Percentiles rank a stretch among this genome's conserved stretches.
Conservation (phyloP, 169 alveolate genomes). For the Theileria orientalis region DNA sequence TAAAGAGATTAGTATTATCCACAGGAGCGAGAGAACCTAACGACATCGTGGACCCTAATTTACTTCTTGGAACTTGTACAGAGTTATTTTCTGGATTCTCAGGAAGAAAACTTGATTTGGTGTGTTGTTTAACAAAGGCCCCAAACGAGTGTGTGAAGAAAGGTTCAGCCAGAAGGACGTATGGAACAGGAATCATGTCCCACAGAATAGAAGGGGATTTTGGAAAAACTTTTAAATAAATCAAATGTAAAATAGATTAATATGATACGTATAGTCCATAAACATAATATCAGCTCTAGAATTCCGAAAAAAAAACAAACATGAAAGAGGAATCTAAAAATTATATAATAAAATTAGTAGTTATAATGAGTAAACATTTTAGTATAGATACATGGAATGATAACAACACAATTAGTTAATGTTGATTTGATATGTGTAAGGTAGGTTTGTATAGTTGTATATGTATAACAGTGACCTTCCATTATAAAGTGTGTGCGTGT, state of each 20-base stretch:
- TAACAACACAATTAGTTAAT: no score
- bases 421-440: no score
- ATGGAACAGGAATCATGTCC: slow-evolving; percentile 54
- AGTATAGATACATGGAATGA: no score
- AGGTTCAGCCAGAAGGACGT: slow-evolving; percentile 61
- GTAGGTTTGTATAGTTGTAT: no score
- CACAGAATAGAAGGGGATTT: slow-evolving; percentile 11
- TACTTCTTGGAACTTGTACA: slow-evolving; percentile 34
- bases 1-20: slow-evolving; percentile 41
- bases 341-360: no score
- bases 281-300: no score
- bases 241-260: neutral
- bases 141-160: slow-evolving; percentile 49
- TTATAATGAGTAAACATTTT: no score
- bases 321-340: no score
- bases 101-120: slow-evolving; percentile 24
- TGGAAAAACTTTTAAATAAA: slow-evolving; percentile 29
- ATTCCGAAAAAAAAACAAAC: no score
- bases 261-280: no score
- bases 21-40: slow-evolving; percentile 15
- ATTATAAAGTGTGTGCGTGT: no score
- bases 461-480: no score
- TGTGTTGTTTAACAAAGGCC: slow-evolving; percentile 36
- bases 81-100: slow-evolving; percentile 25
- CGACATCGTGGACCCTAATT: slow-evolving; percentile 22